A percentile compares a stretch with the other conserved stretches of the same genome.
These are phyloP conservation scores for Tetrahymena elliotti DNA, from an alignment of 73 alveolate genomes.

Conservation along the genomic window DNA sequence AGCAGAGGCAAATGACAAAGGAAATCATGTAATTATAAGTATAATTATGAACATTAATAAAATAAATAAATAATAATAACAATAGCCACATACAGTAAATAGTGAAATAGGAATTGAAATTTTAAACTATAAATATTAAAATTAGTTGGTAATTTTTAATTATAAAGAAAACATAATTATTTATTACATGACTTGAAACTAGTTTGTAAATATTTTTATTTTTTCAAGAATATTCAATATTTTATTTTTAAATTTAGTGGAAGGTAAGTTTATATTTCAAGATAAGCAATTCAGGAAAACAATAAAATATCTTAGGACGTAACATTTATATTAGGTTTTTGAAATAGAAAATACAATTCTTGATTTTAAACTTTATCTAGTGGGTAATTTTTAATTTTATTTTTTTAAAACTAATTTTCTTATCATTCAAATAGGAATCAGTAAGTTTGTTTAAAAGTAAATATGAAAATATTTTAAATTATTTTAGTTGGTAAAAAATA, in stretches of 20 bases:
- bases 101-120: too few species aligned
- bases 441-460: background rate
- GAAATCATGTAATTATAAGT: background rate
- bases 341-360: background rate
- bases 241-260: background rate
- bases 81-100: background rate
- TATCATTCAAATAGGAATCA: background rate
- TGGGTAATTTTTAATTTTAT: background rate
- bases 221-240: too few species aligned
- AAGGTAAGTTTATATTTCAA: background rate
- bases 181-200: background rate
- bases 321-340: too few species aligned
- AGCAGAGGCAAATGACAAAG: background rate
- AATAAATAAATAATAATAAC: background rate
- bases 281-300: background rate
- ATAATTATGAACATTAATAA: background rate
- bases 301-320: background rate
- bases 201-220: background rate
- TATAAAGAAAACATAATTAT: background rate
- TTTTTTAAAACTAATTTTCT: background rate
- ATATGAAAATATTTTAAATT: background rate
- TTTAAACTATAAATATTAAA: too few species aligned
- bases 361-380: background rate
- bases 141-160: background rate
- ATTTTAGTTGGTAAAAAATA: background rate